A percentile compares a stretch with the other conserved stretches of the same genome.
Evolutionary conservation across 192 early-diverging fungal genomes (phyloP).

Genomic region (Glomus cerebriforme): DNA sequence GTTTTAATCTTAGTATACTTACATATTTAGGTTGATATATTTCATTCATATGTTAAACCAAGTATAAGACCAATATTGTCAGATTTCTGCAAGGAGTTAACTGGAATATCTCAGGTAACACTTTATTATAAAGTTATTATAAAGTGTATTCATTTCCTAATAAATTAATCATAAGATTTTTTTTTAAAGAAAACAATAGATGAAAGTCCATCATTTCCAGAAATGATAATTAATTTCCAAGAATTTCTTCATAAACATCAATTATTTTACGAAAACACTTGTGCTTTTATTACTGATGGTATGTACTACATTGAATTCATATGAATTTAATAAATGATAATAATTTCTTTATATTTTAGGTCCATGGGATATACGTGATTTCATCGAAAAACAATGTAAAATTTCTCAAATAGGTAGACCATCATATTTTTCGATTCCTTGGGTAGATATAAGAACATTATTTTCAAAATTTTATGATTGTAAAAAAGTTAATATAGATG

Average conservation of each 20-base stretch:
- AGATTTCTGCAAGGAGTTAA: constrained; percentile 75
- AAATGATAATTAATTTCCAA: constrained; percentile 38
- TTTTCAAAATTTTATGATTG: constrained; percentile 60
- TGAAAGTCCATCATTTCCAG: constrained; percentile 41
- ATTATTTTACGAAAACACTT: not conserved
- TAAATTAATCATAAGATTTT: not conserved
- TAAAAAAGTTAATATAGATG: constrained; percentile 53
- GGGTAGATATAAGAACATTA: constrained; percentile 64
- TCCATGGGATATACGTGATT: constrained; percentile 83
- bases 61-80: constrained; percentile 63
- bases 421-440: constrained; percentile 58
- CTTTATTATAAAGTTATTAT: not conserved
- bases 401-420: constrained; percentile 59
- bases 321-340: not conserved
- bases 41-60: constrained; percentile 75
- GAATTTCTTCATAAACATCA: constrained; percentile 37
- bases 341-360: constrained; percentile 44
- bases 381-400: constrained; percentile 75
- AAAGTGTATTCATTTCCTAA: not conserved
- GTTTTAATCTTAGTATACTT: constrained; percentile 11
- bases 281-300: constrained; percentile 32
- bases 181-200: constrained; percentile 37
- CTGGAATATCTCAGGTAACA: constrained; percentile 77
- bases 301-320: not conserved
- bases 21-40: constrained; percentile 61